Evolutionary conservation across 371 early-diverging fungal species (phyloP).

Genomic region (Saksenaea vasiformis): DNA sequence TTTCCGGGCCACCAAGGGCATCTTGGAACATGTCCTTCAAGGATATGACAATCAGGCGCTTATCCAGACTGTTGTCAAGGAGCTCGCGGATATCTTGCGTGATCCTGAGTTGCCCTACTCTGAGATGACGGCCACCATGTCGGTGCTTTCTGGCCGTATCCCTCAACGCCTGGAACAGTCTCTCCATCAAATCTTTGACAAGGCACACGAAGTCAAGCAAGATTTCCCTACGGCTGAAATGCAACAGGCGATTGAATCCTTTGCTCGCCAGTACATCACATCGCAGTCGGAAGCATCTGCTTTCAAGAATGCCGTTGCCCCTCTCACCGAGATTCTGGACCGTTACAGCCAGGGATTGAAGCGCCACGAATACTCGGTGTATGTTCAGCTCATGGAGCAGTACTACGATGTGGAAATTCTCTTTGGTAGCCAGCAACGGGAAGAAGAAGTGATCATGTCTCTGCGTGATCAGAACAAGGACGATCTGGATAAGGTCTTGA

Average conservation of each 20-base stretch:
- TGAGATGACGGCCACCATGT: conserved; percentile 81
- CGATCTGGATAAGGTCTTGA: conserved; percentile 75
- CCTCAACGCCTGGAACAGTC: conserved; percentile 73
- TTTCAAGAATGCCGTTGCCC: conserved; percentile 63
- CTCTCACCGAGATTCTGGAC: conserved; percentile 67
- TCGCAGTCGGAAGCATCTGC: conserved; percentile 68
- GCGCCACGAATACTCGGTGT: conserved; percentile 72
- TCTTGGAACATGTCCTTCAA: conserved; percentile 77
- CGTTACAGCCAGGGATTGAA: conserved; percentile 78
- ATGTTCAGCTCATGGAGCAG: conserved; percentile 76
- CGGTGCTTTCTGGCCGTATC: conserved; percentile 86
- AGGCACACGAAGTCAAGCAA: conserved; percentile 36
- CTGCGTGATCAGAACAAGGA: conserved; percentile 87
- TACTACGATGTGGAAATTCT: conserved; percentile 86
- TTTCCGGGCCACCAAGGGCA: conserved; percentile 62
- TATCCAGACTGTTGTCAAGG: conserved; percentile 68
- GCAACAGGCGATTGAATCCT: conserved; percentile 63
- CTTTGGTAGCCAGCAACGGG: conserved; percentile 74
- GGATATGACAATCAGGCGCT: conserved; percentile 87
- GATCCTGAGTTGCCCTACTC: conserved; percentile 85
- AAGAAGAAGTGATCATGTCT: conserved; percentile 84
- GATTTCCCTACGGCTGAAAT: conserved; percentile 81
- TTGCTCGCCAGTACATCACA: conserved; percentile 50
- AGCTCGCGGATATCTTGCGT: conserved; percentile 73
- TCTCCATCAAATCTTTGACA: conserved; percentile 49